phyloP scores from a whole-genome alignment of 1,284 basidiomycete genomes.

The Caloboletus firmus region DNA sequence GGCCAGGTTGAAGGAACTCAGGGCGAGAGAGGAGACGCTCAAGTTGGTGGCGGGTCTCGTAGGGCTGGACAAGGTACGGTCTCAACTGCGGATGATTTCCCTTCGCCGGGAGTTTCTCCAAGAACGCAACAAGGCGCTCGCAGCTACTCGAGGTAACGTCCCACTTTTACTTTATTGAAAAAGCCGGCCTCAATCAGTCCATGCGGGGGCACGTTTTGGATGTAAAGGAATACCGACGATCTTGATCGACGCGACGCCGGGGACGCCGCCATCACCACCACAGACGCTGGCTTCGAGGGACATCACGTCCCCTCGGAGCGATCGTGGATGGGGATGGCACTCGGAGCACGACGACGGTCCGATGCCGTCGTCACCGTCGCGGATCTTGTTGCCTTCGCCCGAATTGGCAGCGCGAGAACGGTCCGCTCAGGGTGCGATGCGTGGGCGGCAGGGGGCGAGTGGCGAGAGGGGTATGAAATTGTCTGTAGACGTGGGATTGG shows the following conservation, averaged over 20 bases:
- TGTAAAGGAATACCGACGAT: constrained; percentile 60
- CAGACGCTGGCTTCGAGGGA: constrained; percentile 44
- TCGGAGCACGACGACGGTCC: constrained; percentile 40
- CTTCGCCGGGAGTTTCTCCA: constrained; percentile 69
- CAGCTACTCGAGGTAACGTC: constrained; percentile 33
- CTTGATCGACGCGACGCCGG: constrained; percentile 56
- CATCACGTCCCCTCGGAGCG: constrained; percentile 50
- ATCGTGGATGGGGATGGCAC: constrained; percentile 31
- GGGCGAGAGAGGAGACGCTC: constrained; percentile 73
- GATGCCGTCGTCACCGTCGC: background rate
- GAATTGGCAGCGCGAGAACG: constrained; percentile 38
- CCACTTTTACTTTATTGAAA: background rate
- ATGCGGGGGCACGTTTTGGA: background rate
- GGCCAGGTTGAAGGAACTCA: constrained; percentile 76
- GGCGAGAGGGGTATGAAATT: constrained; percentile 58
- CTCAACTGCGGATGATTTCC: constrained; percentile 74
- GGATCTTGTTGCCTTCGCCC: constrained; percentile 10
- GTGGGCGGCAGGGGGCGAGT: constrained; percentile 43
- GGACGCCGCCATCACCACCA: constrained; percentile 38
- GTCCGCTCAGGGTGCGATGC: constrained; percentile 46
- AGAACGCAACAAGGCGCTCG: constrained; percentile 36
- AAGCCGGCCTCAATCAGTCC: no score
- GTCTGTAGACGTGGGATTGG: constrained; percentile 50
- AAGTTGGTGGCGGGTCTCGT: constrained; percentile 81
- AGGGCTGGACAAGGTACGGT: constrained; percentile 80